Base-by-base conservation (phyloP, 2,329 filamentous ascomycete genomes). In the Colletotrichum musicola region DNA sequence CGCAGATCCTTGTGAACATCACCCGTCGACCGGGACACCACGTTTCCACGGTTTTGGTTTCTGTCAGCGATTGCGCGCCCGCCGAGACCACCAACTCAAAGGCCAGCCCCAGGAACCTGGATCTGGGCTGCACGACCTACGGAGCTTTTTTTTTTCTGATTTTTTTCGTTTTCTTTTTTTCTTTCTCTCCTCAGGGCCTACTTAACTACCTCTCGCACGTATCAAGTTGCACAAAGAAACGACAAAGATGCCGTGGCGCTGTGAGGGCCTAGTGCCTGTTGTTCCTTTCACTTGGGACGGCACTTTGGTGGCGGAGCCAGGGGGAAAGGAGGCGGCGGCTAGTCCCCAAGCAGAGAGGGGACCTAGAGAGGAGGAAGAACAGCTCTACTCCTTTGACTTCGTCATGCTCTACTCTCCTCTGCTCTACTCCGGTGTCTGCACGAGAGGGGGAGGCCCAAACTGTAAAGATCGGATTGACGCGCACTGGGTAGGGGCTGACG, bases 1-100 rank as follows among this genome's bases (percentile, higher is more conserved):
- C 35, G 35, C 40, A 59, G 65, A 68, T 68, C 65, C 65, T 55
- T 64, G 65, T 65, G 65, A 68, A 68, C 55, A 68, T 68, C 61
- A 65, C 65, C 65, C 63, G 61, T 40, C 62, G 54, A 65, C 55
- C 30, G 25, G 55, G 54, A 54, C 65, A 68, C 54, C 64, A 68
- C 61, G 64, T 64, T 68, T 40, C 54, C 64, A 68, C 47, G 64
- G 58, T 68, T 40, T 68, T 55, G 49, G 54, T 64, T 63, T 42
- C 61, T 54, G 62, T 49, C 46, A 46, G 44, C 44, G 44, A 35
- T 47, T 55, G 13, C 50, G 49, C 65, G 18, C 54, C 25, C 49
- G 35, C 49, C 22, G 22, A 35, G 30, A 49, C 38, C 22, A 30
- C 59, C 25, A 20, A 16, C 49, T 46, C 46, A 49, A 22, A 27